Evolutionary conservation across 768 basidiomycete genomes (phyloP).

Genomic region (Krasilnikovozyma curviuscula): DNA sequence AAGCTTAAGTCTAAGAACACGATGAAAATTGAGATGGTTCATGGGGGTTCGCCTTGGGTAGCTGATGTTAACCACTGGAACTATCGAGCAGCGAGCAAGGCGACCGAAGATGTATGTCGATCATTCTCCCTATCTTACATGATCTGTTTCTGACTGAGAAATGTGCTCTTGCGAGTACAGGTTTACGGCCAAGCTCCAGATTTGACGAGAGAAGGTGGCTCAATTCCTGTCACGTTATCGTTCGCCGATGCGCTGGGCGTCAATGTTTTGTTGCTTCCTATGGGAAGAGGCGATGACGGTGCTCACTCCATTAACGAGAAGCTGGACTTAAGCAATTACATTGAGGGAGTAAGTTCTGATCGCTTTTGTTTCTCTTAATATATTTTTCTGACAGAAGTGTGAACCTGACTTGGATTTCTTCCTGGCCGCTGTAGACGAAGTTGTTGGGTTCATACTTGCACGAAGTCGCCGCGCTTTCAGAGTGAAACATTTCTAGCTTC

Average conservation of each 20-base stretch:
- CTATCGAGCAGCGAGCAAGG: conserved; percentile 66
- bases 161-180: conserved; percentile 31
- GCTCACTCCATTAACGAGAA: conserved; percentile 52
- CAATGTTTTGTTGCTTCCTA: conserved; percentile 36
- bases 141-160: background rate
- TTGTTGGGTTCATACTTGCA: conserved; percentile 63
- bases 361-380: background rate
- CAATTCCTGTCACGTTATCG: conserved; percentile 80
- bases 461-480: conserved; percentile 34
- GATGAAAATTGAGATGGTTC: conserved; percentile 46
- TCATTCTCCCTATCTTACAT: background rate
- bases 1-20: conserved; percentile 73
- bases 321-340: conserved; percentile 71
- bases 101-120: background rate
- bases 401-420: background rate
- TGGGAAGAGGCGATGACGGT: conserved; percentile 81
- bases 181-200: conserved; percentile 61
- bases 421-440: conserved; percentile 34
- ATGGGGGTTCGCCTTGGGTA: conserved; percentile 72
- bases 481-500: conserved; percentile 1
- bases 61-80: conserved; percentile 77
- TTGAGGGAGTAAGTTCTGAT: conserved; percentile 46
- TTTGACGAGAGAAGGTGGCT: conserved; percentile 73
- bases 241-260: conserved; percentile 74
- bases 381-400: background rate